Percentiles rank a stretch among this genome's conserved stretches.
Evolutionary conservation across 345 rosid genomes (phyloP).

Genomic region (Tarenaya hassleriana): DNA sequence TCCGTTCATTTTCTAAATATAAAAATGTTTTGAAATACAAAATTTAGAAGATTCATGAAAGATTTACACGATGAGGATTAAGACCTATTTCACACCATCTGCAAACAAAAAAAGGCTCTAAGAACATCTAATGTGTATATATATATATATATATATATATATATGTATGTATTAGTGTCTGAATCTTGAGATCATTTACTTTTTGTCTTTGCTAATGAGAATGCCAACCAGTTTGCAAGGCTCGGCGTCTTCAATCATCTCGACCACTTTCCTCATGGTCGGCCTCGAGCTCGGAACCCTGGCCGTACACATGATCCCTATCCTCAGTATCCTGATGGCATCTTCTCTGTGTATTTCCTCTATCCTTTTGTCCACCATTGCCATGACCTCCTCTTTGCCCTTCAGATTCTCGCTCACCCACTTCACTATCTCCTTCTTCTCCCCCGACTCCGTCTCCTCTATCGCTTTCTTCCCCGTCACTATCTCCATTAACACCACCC

Average conservation of each 20-base stretch:
- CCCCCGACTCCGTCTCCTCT: conserved; percentile 77
- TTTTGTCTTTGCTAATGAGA: conserved; percentile 39
- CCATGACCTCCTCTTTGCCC: conserved; percentile 42
- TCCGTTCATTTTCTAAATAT: too few species aligned
- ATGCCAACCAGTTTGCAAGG: conserved; percentile 56
- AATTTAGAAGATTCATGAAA: too few species aligned
- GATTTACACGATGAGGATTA: too few species aligned
- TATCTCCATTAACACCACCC: conserved; percentile 87
- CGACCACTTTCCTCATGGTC: conserved; percentile 78
- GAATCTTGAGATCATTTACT: conserved; percentile 22
- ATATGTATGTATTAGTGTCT: too few species aligned
- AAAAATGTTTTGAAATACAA: too few species aligned
- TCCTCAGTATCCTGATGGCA: conserved; percentile 54
- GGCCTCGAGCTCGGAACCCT: conserved; percentile 56
- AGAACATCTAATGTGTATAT: too few species aligned
- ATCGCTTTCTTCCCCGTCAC: conserved; percentile 78
- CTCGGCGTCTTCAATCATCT: conserved; percentile 74
- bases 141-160: too few species aligned
- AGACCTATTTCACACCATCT: too few species aligned
- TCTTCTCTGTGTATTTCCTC: conserved; percentile 50
- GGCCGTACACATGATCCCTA: conserved; percentile 68
- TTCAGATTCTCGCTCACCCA: conserved; percentile 64
- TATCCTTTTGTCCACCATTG: conserved; percentile 62
- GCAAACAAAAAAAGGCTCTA: too few species aligned
- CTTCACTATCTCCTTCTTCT: conserved; percentile 64